A percentile compares a stretch with the other conserved stretches of the same genome.
Evolutionary conservation across 768 basidiomycete species (phyloP).

Genomic region (Panaeolus papilionaceus): DNA sequence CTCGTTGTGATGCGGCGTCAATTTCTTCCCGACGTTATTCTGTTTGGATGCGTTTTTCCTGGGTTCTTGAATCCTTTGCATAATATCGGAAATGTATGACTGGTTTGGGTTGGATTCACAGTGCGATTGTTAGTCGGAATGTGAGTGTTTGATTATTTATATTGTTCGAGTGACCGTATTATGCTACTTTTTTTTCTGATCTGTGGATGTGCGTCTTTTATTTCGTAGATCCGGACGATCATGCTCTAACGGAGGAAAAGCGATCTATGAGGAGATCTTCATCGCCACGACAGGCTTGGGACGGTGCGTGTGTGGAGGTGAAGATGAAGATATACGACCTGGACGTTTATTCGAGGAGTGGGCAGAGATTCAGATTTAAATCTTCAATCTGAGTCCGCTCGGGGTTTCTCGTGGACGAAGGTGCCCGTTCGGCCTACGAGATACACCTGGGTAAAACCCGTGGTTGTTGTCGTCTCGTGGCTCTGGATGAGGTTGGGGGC

Average conservation of each 20-base stretch:
- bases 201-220: neutral
- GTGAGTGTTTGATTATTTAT: slow-evolving; percentile 18
- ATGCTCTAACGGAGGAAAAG: slow-evolving; percentile 1
- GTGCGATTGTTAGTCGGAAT: slow-evolving; percentile 27
- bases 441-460: too few species aligned
- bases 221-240: slow-evolving; percentile 13
- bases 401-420: too few species aligned
- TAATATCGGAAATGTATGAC: neutral
- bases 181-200: neutral
- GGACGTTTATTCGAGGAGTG: neutral
- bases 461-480: too few species aligned
- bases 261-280: neutral
- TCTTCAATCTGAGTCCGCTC: too few species aligned
- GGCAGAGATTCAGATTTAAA: neutral
- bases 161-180: neutral
- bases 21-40: neutral
- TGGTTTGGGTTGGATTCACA: slow-evolving; percentile 1
- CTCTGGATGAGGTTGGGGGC: too few species aligned
- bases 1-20: neutral
- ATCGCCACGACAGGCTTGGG: neutral
- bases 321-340: neutral
- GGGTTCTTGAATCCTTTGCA: neutral
- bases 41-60: neutral
- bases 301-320: neutral
- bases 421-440: too few species aligned